Evolutionary conservation across 306 rosid genomes (phyloP), one percentile per base, ranked within the genome.

Genomic region (Malus fusca): DNA sequence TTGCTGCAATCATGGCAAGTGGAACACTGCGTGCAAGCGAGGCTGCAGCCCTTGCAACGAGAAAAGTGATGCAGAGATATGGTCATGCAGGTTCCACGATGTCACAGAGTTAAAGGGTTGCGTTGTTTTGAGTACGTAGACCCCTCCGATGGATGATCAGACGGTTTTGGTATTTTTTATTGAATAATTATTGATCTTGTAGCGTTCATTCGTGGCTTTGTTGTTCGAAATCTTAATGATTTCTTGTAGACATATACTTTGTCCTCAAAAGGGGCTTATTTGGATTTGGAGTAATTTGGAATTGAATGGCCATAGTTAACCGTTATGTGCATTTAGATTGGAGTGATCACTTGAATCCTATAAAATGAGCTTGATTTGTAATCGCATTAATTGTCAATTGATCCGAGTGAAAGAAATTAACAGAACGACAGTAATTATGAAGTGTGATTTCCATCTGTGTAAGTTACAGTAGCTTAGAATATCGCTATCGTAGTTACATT

Each of bases 11-110:
- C 55, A 96, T 92, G 99, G 97, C 92, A 6, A 85, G 90, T 0
- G 98, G 98, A 42, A 88, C 99, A 18, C 65, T 92, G 84, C 97
- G 96, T 5, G 99, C 98, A 1, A 92, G 99, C 19, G 98, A 96
- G 80, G 99, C 99, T 25, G 99, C 99, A 13, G 90, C 97, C 2
- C 88, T 96, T 46, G 99, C 99, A 18, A 92, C 99, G 0, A 92
- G 68, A 69, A 85, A 92, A 83, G 99, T 96, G 42, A 96, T 96
- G 99, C 88, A 90, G 71, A 89, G 87, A 86, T 86, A 92, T 19
- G 96, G 97, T 4, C 88, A 82, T 5, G 71, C 21, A 35, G 70
- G n/a, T 30, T 33, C 83, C 15, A 80, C 88, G 3, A 48, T 84
- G 67, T 82, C 97, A 13, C 92, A 87, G 78, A 76, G 90, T 69